Conservation (phyloP, 2,329 filamentous ascomycete species). For the Rhynchosporium secalis region DNA sequence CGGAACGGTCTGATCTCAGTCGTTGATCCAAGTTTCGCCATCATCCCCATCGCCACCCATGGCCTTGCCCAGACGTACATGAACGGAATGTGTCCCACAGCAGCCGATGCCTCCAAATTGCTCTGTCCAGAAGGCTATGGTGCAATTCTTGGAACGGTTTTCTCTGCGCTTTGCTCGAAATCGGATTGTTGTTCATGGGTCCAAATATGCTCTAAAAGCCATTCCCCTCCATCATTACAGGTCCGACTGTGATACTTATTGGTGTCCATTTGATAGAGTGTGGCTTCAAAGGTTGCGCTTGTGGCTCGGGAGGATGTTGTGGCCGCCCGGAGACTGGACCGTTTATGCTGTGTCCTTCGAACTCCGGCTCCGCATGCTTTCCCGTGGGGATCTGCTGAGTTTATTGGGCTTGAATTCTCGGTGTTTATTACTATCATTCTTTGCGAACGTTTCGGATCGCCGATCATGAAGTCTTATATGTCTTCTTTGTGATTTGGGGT, state of each 20-base stretch:
- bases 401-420: slow-evolving; percentile 75
- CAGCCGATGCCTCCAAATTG: slow-evolving; percentile 61
- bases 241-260: slow-evolving; percentile 71
- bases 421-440: slow-evolving; percentile 79
- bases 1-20: slow-evolving; percentile 81
- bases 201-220: slow-evolving; percentile 67
- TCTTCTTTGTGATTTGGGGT: background rate
- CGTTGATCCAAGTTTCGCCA: slow-evolving; percentile 75
- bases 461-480: slow-evolving; percentile 67
- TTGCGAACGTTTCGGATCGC: slow-evolving; percentile 77
- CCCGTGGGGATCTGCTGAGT: slow-evolving; percentile 77
- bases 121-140: slow-evolving; percentile 79
- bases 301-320: slow-evolving; percentile 64
- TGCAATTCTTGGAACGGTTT: slow-evolving; percentile 70
- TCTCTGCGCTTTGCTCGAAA: slow-evolving; percentile 66
- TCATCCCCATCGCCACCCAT: slow-evolving; percentile 71
- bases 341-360: slow-evolving; percentile 66
- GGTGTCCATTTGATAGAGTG: slow-evolving; percentile 70
- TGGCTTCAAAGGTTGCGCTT: slow-evolving; percentile 77
- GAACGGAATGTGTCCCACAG: slow-evolving; percentile 45
- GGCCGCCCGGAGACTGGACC: slow-evolving; percentile 48
- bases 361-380: slow-evolving; percentile 67
- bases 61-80: slow-evolving; percentile 75
- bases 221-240: slow-evolving; percentile 78
- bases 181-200: slow-evolving; percentile 73